phyloP scores from a whole-genome alignment of 495 filamentous ascomycete genomes.

The Aspergillus carlsbadensis region DNA sequence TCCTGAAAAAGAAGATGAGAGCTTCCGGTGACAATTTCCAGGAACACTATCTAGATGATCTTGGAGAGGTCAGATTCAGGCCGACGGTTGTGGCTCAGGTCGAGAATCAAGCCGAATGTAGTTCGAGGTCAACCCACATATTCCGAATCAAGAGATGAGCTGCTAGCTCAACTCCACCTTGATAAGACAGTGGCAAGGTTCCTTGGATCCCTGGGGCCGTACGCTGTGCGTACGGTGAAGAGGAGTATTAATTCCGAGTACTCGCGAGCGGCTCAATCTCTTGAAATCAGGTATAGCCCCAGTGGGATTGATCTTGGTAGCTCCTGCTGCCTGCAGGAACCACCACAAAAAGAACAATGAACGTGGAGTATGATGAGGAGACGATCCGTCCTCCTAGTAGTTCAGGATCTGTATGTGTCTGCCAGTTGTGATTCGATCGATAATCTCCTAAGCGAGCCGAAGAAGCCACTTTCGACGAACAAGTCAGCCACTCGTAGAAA shows the following conservation, averaged over 20 bases:
- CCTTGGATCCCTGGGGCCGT: neutral
- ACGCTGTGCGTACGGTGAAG: neutral
- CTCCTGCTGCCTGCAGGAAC: slow-evolving; percentile 15
- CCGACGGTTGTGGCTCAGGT: neutral
- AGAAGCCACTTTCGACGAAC: slow-evolving; percentile 1
- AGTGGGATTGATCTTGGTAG: slow-evolving; percentile 12
- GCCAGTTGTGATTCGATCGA: neutral
- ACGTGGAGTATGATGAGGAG: neutral
- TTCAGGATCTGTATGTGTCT: neutral
- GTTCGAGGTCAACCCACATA: neutral
- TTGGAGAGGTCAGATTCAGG: neutral
- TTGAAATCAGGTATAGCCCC: neutral
- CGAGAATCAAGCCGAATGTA: neutral
- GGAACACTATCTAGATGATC: neutral
- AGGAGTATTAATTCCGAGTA: neutral
- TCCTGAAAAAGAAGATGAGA: slow-evolving; percentile 8
- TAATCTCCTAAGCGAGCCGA: neutral
- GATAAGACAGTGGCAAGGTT: neutral
- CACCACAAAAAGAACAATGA: neutral
- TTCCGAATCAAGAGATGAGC: slow-evolving; percentile 5
- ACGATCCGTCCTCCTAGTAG: slow-evolving; percentile 1
- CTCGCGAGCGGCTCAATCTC: neutral
- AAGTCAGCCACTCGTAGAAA: slow-evolving; percentile 1
- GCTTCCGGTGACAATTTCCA: slow-evolving; percentile 2
- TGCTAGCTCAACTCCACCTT: neutral